Conservation (phyloP, 2,329 filamentous ascomycete genomes). For the Aspergillus awamori region DNA sequence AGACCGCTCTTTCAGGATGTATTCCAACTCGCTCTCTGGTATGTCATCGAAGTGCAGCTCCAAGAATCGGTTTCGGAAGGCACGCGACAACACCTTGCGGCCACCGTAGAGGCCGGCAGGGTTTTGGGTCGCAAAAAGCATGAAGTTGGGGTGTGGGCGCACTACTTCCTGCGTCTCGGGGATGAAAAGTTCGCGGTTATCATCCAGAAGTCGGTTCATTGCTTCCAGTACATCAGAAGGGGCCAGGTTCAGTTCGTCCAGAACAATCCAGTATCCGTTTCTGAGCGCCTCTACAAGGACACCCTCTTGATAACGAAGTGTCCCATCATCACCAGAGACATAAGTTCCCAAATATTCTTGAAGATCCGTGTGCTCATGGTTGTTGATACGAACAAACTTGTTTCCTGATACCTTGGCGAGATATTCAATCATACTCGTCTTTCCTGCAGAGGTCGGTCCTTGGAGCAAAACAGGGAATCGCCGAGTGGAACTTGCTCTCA, state of each 20-base stretch:
- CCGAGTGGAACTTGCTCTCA: slow-evolving; percentile 87
- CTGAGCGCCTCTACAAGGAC: slow-evolving; percentile 89
- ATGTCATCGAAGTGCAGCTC: slow-evolving; percentile 99
- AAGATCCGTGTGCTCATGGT: slow-evolving; percentile 97
- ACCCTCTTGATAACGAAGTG: slow-evolving; percentile 88
- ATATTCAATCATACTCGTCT: slow-evolving; percentile 99
- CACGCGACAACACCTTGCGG: slow-evolving; percentile 86
- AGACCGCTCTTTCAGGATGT: slow-evolving; percentile 85
- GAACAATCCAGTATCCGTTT: slow-evolving; percentile 94
- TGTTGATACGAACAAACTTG: slow-evolving; percentile 97
- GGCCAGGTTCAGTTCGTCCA: slow-evolving; percentile 95
- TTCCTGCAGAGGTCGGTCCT: slow-evolving; percentile 94
- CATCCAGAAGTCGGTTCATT: slow-evolving; percentile 90
- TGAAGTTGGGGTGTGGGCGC: slow-evolving; percentile 89
- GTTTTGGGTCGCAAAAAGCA: slow-evolving; percentile 98
- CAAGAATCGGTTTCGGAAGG: slow-evolving; percentile 94
- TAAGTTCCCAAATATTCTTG: slow-evolving; percentile 98
- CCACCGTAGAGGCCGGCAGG: slow-evolving; percentile 94
- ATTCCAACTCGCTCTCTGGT: slow-evolving; percentile 88
- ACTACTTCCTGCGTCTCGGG: slow-evolving; percentile 96
- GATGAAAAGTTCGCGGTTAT: slow-evolving; percentile 93
- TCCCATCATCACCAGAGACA: slow-evolving; percentile 80
- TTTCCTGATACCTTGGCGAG: slow-evolving; percentile 96
- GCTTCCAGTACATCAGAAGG: slow-evolving; percentile 97
- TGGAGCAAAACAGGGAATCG: slow-evolving; percentile 94